Conservation (phyloP, 1,139 yeast genomes). For the Meyerozyma athensensis region DNA sequence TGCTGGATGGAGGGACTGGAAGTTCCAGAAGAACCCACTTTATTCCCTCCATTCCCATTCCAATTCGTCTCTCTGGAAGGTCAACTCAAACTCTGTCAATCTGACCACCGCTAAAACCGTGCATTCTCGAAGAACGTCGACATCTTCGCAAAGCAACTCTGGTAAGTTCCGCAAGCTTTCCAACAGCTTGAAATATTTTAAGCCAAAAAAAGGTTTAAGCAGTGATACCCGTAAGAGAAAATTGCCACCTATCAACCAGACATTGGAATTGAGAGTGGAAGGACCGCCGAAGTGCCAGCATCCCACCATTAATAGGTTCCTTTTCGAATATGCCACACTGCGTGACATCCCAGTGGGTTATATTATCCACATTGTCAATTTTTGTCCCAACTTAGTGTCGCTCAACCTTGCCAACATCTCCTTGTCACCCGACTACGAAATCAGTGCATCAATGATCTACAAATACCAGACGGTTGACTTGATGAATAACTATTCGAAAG, state of each 20-base stretch:
- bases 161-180: constrained; percentile 9
- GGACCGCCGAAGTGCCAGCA: constrained; percentile 29
- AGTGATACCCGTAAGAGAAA: constrained; percentile 2
- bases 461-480: constrained; percentile 39
- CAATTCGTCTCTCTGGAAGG: constrained; percentile 19
- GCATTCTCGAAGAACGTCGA: constrained; percentile 10
- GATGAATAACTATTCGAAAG: constrained; percentile 34
- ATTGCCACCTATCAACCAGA: constrained; percentile 4
- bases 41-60: constrained; percentile 34
- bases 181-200: constrained; percentile 24
- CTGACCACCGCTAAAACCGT: constrained; percentile 16
- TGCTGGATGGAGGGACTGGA: constrained; percentile 93
- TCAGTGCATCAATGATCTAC: constrained; percentile 25
- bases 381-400: constrained; percentile 51
- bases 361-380: constrained; percentile 51
- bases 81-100: constrained; percentile 20
- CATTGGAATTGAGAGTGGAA: background rate
- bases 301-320: constrained; percentile 52
- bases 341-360: constrained; percentile 68
- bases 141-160: constrained; percentile 8
- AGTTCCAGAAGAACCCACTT: constrained; percentile 64
- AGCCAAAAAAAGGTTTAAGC: constrained; percentile 16
- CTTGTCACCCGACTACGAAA: constrained; percentile 55
- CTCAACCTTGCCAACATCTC: constrained; percentile 53
- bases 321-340: background rate